phyloP scores from a whole-genome alignment of 2,329 filamentous ascomycete genomes.

The Fusarium pseudonygamai region DNA sequence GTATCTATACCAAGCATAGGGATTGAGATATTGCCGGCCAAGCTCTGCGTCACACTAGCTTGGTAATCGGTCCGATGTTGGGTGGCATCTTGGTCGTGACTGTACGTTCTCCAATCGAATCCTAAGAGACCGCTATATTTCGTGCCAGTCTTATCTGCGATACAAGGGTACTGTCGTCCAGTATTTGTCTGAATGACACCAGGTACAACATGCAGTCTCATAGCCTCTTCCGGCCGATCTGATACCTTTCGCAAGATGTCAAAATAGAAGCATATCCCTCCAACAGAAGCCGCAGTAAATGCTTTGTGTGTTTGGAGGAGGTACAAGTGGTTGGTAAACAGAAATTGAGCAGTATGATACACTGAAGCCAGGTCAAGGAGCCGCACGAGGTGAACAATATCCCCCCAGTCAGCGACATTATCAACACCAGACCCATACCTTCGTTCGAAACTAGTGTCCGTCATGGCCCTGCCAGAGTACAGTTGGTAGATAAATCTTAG shows the following conservation, averaged over 20 bases:
- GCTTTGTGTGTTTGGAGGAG: accelerated
- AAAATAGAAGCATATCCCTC: neutral
- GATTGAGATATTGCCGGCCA: neutral
- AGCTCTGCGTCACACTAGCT: accelerated
- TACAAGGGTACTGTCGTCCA: accelerated
- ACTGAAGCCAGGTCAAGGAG: neutral
- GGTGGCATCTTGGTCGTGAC: neutral
- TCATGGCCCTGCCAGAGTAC: accelerated
- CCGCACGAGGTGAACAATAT: neutral
- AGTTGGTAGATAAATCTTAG: accelerated
- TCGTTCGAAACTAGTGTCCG: accelerated
- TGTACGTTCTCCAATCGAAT: accelerated
- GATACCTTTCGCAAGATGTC: neutral
- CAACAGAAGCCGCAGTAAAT: neutral
- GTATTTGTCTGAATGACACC: neutral
- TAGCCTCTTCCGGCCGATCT: accelerated
- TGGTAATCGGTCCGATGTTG: neutral
- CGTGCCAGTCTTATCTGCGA: accelerated
- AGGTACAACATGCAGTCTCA: neutral
- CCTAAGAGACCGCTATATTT: accelerated
- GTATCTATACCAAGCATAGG: accelerated
- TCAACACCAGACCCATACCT: accelerated
- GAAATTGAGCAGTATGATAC: neutral
- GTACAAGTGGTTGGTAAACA: accelerated
- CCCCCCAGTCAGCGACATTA: neutral